phyloP scores from a whole-genome alignment of 257 asterid genomes.

The Eucommia ulmoides region DNA sequence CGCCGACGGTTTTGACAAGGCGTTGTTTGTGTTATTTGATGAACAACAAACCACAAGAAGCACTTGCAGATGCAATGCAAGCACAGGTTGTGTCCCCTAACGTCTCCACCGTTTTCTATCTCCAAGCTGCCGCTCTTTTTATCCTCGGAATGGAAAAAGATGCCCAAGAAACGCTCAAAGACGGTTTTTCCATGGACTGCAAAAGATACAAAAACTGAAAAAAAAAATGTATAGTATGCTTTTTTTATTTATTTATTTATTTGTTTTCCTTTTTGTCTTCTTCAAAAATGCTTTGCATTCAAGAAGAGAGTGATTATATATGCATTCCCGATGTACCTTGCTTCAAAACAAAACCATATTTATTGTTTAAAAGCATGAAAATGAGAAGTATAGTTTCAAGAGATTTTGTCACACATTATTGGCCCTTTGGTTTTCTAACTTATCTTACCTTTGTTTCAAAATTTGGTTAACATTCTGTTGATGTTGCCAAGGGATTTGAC shows the following conservation, averaged over 20 bases:
- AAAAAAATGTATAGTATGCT: conserved; percentile 11
- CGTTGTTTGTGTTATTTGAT: conserved; percentile 48
- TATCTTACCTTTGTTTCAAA: too few species aligned
- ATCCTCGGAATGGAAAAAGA: conserved; percentile 32
- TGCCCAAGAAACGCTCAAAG: conserved; percentile 36
- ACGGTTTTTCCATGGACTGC: conserved; percentile 29
- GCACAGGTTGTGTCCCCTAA: conserved; percentile 32
- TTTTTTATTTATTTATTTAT: too few species aligned
- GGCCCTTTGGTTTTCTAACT: too few species aligned
- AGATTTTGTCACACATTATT: too few species aligned
- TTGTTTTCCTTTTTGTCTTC: neutral
- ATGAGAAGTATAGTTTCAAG: too few species aligned
- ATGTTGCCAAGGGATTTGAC: too few species aligned
- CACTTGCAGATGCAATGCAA: conserved; percentile 32
- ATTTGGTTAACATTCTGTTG: too few species aligned
- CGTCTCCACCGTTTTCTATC: conserved; percentile 37
- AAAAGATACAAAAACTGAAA: conserved; percentile 23
- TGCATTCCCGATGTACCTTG: too few species aligned
- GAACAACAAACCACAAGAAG: conserved; percentile 28
- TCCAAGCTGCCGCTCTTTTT: conserved; percentile 32
- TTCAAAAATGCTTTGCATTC: too few species aligned
- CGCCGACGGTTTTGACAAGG: conserved; percentile 70
- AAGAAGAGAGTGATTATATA: too few species aligned
- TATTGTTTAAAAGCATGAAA: too few species aligned
- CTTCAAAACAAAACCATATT: too few species aligned